Evolutionary conservation across 371 early-diverging fungal species (phyloP).

Genomic region (Mortierella sp.): DNA sequence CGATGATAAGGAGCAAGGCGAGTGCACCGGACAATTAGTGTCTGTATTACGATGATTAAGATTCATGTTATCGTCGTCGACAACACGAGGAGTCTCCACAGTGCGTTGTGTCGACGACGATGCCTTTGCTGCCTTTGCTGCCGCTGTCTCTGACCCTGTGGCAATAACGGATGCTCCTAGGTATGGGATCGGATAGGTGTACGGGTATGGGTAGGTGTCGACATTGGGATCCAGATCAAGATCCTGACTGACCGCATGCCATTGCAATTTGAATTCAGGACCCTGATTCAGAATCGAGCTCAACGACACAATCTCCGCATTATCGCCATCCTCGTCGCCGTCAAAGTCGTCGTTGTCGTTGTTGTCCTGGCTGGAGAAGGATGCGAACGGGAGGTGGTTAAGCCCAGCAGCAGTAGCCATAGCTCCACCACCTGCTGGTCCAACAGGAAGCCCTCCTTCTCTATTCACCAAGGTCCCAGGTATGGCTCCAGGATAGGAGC

Average conservation of each 20-base stretch:
- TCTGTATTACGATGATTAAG: not conserved
- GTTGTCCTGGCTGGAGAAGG: conserved; percentile 25
- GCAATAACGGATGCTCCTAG: not conserved
- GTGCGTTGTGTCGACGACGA: not conserved
- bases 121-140: not conserved
- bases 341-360: conserved; percentile 19
- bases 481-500: not conserved
- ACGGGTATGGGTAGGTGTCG: conserved; percentile 1
- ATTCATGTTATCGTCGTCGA: too few species aligned
- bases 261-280: conserved; percentile 37
- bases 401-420: not conserved
- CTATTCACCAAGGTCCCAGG: not conserved
- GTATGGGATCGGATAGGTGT: conserved; percentile 8
- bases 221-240: conserved; percentile 12
- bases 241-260: conserved; percentile 43
- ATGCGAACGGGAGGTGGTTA: conserved; percentile 4
- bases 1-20: not conserved
- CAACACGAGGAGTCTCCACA: too few species aligned
- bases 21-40: not conserved
- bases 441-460: not conserved
- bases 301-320: conserved; percentile 40
- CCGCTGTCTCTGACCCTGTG: not conserved
- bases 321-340: conserved; percentile 17
- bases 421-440: not conserved
- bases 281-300: conserved; percentile 48